Evolutionary conservation across 305 asterid species (phyloP).

Genomic region (Solanum chacoense): DNA sequence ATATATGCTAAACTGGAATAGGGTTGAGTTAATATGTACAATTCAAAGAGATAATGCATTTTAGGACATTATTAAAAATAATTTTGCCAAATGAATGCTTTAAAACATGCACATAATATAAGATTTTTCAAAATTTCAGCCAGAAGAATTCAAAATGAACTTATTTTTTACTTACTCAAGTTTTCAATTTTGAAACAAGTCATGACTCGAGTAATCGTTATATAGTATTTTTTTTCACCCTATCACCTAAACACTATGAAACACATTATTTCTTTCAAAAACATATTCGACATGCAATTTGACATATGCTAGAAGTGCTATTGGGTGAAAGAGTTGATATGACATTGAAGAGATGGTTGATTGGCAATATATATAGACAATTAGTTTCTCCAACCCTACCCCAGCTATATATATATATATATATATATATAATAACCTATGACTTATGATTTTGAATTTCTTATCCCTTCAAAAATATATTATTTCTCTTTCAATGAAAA

Average conservation of each 20-base stretch:
- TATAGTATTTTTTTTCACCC: background rate
- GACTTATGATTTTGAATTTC: background rate
- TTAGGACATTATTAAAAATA: background rate
- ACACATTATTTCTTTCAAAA: background rate
- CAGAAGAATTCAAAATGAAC: background rate
- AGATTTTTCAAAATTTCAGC: background rate
- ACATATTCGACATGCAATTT: background rate
- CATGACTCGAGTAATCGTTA: background rate
- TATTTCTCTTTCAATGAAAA: background rate
- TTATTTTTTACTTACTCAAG: background rate
- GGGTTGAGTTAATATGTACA: background rate
- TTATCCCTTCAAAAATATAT: background rate
- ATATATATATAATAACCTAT: background rate
- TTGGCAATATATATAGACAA: conserved; percentile 20
- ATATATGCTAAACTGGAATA: background rate
- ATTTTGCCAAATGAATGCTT: background rate
- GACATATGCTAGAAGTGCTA: background rate
- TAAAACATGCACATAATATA: background rate
- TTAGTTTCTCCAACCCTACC: conserved; percentile 54
- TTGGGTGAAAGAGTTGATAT: background rate
- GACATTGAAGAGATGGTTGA: conserved; percentile 22
- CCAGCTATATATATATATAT: background rate
- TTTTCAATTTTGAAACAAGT: background rate
- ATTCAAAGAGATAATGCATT: background rate
- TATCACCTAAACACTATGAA: background rate